Evolutionary conservation across 2,329 filamentous ascomycete species (phyloP).

Genomic region (Chalaropsis thielavioides): DNA sequence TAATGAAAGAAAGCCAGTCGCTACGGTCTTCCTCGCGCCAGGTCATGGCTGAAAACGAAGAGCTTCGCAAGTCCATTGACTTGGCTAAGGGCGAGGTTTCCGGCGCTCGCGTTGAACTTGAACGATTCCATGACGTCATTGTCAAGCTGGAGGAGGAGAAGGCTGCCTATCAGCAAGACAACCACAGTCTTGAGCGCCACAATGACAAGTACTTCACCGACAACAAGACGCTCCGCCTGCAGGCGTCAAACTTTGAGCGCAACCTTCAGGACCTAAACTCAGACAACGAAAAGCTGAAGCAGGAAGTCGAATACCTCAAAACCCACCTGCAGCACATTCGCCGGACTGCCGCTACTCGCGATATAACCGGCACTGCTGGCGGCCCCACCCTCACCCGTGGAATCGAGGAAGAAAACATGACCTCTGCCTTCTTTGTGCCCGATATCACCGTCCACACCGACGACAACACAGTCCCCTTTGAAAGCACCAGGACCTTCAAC

Average conservation of each 20-base stretch:
- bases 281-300: constrained; percentile 33
- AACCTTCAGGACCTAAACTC: constrained; percentile 33
- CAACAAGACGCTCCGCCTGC: constrained; percentile 34
- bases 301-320: constrained; percentile 34
- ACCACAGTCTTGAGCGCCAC: constrained; percentile 37
- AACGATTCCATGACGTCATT: constrained; percentile 28
- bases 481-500: constrained; percentile 27
- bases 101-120: constrained; percentile 28
- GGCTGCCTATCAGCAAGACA: constrained; percentile 34
- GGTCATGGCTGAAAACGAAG: constrained; percentile 31
- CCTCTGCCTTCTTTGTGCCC: constrained; percentile 43
- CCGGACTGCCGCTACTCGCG: constrained; percentile 27
- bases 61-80: constrained; percentile 30
- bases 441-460: constrained; percentile 41
- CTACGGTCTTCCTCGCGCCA: constrained; percentile 30
- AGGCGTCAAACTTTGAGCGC: constrained; percentile 36
- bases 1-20: constrained; percentile 32
- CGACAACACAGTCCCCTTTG: constrained; percentile 25
- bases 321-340: constrained; percentile 32
- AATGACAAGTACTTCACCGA: constrained; percentile 42
- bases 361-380: constrained; percentile 18
- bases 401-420: constrained; percentile 38
- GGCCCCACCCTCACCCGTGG: constrained; percentile 18
- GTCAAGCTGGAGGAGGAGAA: constrained; percentile 31
- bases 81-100: constrained; percentile 30